phyloP scores from a whole-genome alignment of 2,329 filamentous ascomycete species.

The Claviceps monticola region DNA sequence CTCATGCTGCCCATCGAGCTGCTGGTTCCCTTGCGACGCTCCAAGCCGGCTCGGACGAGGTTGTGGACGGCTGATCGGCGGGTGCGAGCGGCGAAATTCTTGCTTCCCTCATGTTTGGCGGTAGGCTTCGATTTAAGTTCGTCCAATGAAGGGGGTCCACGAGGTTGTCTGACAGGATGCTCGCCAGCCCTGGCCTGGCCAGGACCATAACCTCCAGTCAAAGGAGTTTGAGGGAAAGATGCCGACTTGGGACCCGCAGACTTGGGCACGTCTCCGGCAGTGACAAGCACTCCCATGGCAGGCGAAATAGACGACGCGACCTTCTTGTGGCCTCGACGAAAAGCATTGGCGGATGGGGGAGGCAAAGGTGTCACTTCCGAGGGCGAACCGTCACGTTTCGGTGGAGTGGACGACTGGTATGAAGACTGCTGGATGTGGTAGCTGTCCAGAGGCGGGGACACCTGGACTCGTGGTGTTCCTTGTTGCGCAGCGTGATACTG shows the following conservation, averaged over 20 bases:
- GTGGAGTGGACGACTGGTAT: constrained; percentile 50
- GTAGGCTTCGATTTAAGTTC: constrained; percentile 85
- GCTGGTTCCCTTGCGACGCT: constrained; percentile 65
- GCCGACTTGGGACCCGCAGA: constrained; percentile 63
- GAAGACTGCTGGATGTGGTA: constrained; percentile 31
- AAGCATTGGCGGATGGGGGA: constrained; percentile 78
- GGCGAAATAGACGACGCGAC: constrained; percentile 50
- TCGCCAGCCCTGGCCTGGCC: constrained; percentile 88
- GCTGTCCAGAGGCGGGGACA: constrained; percentile 63
- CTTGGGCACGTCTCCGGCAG: constrained; percentile 33
- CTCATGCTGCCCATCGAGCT: constrained; percentile 67
- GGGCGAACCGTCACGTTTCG: constrained; percentile 55
- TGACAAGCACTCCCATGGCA: constrained; percentile 22
- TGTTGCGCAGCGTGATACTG: constrained; percentile 29
- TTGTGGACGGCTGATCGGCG: constrained; percentile 86
- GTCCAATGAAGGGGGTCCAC: constrained; percentile 80
- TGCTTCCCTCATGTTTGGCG: constrained; percentile 84
- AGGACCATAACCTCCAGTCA: constrained; percentile 78
- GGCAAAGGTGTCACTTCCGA: constrained; percentile 58
- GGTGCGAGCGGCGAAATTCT: constrained; percentile 91
- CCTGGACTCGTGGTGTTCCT: constrained; percentile 59
- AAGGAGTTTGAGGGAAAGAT: constrained; percentile 64
- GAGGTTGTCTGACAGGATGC: constrained; percentile 85
- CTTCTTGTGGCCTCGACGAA: constrained; percentile 92
- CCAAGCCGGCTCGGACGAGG: constrained; percentile 76